These are phyloP conservation scores for Candida chilensis DNA, from an alignment of 805 yeast genomes.

Conservation along the genomic window DNA sequence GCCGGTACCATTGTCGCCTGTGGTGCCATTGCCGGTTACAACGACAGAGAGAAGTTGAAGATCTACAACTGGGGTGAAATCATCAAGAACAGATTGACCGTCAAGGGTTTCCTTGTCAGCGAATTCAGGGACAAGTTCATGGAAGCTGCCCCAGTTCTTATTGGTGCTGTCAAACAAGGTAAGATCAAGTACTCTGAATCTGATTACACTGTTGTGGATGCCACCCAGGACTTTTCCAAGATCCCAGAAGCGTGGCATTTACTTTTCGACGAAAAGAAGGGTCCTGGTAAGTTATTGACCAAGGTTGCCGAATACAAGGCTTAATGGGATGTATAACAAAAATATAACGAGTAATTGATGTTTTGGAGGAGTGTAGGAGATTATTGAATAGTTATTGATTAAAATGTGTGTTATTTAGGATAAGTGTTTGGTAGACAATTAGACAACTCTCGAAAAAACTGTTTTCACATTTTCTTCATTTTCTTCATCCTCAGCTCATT, in stretches of 20 bases:
- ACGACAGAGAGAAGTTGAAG: constrained; percentile 23
- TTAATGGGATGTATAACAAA: no score
- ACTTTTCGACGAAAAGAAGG: constrained; percentile 33
- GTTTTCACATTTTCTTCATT: no score
- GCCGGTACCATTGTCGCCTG: constrained; percentile 45
- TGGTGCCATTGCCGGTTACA: constrained; percentile 56
- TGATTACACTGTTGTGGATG: constrained; percentile 26
- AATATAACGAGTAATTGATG: no score
- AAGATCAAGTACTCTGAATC: constrained; percentile 24
- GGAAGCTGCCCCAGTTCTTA: constrained; percentile 23
- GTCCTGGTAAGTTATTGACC: constrained; percentile 42
- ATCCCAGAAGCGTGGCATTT: constrained; percentile 40
- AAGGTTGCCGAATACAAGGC: constrained; percentile 23
- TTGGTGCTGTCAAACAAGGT: constrained; percentile 27
- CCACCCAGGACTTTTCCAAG: constrained; percentile 26
- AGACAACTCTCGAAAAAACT: no score
- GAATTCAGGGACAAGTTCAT: constrained; percentile 30
- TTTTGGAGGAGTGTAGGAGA: no score
- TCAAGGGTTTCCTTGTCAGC: constrained; percentile 43
- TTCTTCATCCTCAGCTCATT: no score
- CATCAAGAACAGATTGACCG: constrained; percentile 38
- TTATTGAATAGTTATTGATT: no score
- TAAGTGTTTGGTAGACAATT: no score
- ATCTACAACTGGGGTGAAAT: constrained; percentile 33
- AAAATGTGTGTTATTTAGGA: no score